Evolutionary conservation across 2,329 filamentous ascomycete species (phyloP), one percentile per base, ranked within the genome.

Genomic region (Daldinia sp.): DNA sequence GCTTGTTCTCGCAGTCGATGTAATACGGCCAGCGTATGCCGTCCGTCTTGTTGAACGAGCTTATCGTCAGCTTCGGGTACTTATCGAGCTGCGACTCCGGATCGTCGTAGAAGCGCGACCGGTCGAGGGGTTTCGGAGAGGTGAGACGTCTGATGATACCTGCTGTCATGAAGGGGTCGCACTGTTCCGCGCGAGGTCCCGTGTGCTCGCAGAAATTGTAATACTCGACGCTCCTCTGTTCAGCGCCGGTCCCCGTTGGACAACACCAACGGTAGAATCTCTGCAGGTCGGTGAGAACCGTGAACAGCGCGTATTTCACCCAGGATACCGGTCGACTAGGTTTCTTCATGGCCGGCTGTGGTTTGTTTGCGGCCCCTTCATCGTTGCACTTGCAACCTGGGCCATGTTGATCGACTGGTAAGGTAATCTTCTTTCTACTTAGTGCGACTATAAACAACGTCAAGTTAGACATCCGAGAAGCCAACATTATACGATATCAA

Each of bases 181-280:
- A 9, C 35, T 37, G 10, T 4, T 4, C 9, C 9, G 35, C 7
- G 4, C 0, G 20, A 18, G n/a, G 41, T 12, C 9, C 12, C 28
- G 23, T 13, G 44, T 30, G 26, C 3, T 50, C 12, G 5, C 2
- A 50, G 46, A 50, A 50, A n/a, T 30, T n/a, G 5, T 1, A 7
- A 6, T 2, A 30, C 46, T 30, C 46, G 7, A 3, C 46, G 9
- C 6, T 10, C 26, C 30, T 7, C 9, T 23, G 26, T 13, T 7
- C 13, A 13, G n/a, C 26, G 15, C 30, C 46, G 23, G 46, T 30
- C 26, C 46, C 30, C 1, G 46, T 50, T n/a, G 46, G 46, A 23
- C 46, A 50, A 30, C 46, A 50, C 46, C 46, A 50, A 30, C 26
- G 46, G 10, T 30, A 50, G 46, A 50, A 20, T 30, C 13, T 50